Percentiles rank a stretch among this genome's conserved stretches.
Conservation (phyloP, 257 asterid species). For the Salvia hispanica region DNA sequence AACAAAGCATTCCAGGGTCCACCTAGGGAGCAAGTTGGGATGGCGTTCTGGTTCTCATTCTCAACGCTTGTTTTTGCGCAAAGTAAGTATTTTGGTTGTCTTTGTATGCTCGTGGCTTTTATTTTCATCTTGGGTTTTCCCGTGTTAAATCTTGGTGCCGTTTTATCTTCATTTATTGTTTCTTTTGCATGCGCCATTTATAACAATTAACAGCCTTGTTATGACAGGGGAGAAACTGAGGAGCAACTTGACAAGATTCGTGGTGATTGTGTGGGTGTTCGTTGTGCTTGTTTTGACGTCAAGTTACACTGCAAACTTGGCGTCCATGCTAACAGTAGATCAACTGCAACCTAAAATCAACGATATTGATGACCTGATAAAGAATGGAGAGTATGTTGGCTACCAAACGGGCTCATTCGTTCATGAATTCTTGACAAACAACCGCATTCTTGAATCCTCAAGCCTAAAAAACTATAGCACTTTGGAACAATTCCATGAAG, state of each 20-base stretch:
- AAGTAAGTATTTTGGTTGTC: no score
- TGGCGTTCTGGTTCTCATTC: constrained; percentile 56
- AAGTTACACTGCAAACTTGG: no score
- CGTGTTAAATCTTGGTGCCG: no score
- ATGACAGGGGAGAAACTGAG: constrained; percentile 56
- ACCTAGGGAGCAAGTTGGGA: constrained; percentile 47
- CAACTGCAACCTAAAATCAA: constrained; percentile 46
- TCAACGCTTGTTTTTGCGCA: constrained; percentile 56
- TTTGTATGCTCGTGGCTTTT: no score
- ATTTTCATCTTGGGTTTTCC: no score
- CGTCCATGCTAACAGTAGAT: no score
- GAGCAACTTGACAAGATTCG: constrained; percentile 56
- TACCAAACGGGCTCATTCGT: constrained; percentile 50
- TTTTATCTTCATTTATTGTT: no score
- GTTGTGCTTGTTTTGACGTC: no score
- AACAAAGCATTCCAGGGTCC: constrained; percentile 52
- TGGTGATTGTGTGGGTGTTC: no score
- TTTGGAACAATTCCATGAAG: constrained; percentile 39
- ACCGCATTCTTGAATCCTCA: constrained; percentile 30
- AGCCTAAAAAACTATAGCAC: constrained; percentile 36
- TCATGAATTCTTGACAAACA: constrained; percentile 27
- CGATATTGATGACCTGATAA: constrained; percentile 32
- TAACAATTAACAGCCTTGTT: no score
- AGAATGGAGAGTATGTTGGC: constrained; percentile 42
- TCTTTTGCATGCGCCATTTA: no score